Evolutionary conservation across 805 yeast species (phyloP).

Genomic region (Candida maesae): DNA sequence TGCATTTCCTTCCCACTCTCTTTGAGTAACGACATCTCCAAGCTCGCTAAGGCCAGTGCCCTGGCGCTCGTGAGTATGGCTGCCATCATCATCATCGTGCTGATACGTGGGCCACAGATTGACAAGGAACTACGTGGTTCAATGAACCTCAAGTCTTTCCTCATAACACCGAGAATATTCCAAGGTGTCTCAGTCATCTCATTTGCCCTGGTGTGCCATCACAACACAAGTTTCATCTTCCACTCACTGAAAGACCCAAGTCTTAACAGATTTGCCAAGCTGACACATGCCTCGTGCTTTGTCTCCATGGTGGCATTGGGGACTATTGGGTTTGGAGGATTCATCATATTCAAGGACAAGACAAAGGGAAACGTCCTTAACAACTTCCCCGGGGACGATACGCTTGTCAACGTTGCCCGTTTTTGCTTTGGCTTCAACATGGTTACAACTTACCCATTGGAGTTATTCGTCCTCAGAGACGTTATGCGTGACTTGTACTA

Average conservation of each 20-base stretch:
- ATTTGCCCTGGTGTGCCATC: conserved; percentile 94
- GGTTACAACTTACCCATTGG: conserved; percentile 90
- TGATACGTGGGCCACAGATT: conserved; percentile 66
- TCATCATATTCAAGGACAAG: conserved; percentile 64
- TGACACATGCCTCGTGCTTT: conserved; percentile 81
- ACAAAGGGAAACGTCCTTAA: conserved; percentile 87
- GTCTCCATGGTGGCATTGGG: conserved; percentile 78
- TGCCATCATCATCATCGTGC: conserved; percentile 69
- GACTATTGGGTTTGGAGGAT: conserved; percentile 76
- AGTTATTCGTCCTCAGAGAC: conserved; percentile 85
- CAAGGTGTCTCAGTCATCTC: conserved; percentile 94
- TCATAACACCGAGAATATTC: conserved; percentile 63
- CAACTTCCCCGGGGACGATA: conserved; percentile 75
- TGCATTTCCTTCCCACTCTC: conserved; percentile 82
- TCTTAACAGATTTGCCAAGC: conserved; percentile 62
- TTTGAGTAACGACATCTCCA: conserved; percentile 73
- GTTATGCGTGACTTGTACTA: conserved; percentile 64
- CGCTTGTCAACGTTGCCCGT: conserved; percentile 78
- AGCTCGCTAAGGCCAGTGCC: conserved; percentile 81
- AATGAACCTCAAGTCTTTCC: conserved; percentile 40
- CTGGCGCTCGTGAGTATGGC: conserved; percentile 84
- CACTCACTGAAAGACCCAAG: conserved; percentile 79
- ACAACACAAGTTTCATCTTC: conserved; percentile 85
- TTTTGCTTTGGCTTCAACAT: conserved; percentile 88
- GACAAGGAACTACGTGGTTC: conserved; percentile 45